phyloP scores from a whole-genome alignment of 805 yeast genomes.

The Saccharomyces kudriavzevii region DNA sequence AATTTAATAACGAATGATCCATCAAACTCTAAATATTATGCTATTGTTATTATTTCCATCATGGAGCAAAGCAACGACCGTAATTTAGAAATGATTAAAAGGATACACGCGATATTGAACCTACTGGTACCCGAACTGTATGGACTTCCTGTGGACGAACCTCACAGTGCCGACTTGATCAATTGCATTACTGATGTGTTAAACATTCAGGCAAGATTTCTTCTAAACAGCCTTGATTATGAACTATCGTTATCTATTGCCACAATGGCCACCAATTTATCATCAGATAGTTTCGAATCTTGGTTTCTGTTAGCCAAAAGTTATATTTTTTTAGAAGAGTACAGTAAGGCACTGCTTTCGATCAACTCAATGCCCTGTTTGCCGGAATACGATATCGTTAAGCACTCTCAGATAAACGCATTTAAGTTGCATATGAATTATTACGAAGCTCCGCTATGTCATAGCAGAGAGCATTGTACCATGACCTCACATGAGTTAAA shows the following conservation, averaged over 20 bases:
- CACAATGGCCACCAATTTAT: constrained; percentile 18
- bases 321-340: constrained; percentile 18
- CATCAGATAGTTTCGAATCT: constrained; percentile 27
- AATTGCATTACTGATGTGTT: constrained; percentile 23
- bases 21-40: constrained; percentile 18
- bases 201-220: constrained; percentile 22
- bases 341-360: constrained; percentile 20
- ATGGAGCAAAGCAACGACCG: constrained; percentile 16
- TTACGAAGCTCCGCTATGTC: constrained; percentile 22
- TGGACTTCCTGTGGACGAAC: constrained; percentile 13
- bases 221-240: constrained; percentile 20
- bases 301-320: constrained; percentile 26
- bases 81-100: constrained; percentile 19
- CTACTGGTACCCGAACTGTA: constrained; percentile 15
- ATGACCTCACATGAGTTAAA: constrained; percentile 22
- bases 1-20: constrained; percentile 11
- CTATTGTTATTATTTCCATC: constrained; percentile 19
- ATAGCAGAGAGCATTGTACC: constrained; percentile 7
- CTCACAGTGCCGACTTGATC: constrained; percentile 15
- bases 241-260: constrained; percentile 21
- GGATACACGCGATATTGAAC: constrained; percentile 13
- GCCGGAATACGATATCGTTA: constrained; percentile 17
- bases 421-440: constrained; percentile 11
- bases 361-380: constrained; percentile 28
- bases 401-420: constrained; percentile 13